Evolutionary conservation across 768 basidiomycete genomes (phyloP).

Genomic region (Tulasnella sp.): DNA sequence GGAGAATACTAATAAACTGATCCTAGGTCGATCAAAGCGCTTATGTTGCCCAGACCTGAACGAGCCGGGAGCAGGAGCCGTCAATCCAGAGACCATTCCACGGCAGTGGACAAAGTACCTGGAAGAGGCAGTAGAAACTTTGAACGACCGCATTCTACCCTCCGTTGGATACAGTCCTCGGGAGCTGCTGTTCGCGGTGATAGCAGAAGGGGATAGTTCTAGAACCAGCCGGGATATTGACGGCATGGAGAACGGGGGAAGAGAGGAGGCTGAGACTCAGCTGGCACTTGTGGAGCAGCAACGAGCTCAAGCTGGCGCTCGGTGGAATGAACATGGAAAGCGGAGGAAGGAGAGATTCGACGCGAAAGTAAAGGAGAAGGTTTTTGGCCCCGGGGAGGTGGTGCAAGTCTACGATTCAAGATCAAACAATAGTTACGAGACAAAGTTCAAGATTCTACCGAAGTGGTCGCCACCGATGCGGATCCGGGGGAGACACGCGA

Average conservation of each 20-base stretch:
- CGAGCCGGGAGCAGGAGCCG: conserved; percentile 20
- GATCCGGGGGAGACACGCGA: not conserved
- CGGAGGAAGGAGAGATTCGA: conserved; percentile 24
- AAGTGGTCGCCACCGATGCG: conserved; percentile 24
- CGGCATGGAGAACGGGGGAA: conserved; percentile 5
- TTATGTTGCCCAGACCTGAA: conserved; percentile 27
- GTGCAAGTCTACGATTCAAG: conserved; percentile 25
- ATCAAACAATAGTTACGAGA: conserved; percentile 23
- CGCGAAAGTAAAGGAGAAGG: conserved; percentile 19
- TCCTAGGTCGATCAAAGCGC: conserved; percentile 22
- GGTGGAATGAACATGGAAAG: conserved; percentile 19
- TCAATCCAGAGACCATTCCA: conserved; percentile 20
- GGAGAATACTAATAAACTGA: conserved; percentile 26
- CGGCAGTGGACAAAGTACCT: conserved; percentile 27
- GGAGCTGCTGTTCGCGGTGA: conserved; percentile 24
- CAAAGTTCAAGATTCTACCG: conserved; percentile 23
- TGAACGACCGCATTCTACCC: conserved; percentile 20
- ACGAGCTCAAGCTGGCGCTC: conserved; percentile 23
- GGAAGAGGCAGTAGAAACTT: conserved; percentile 19
- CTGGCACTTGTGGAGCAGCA: conserved; percentile 26
- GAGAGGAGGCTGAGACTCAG: conserved; percentile 15
- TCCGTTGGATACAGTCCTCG: conserved; percentile 22
- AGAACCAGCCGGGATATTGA: not conserved
- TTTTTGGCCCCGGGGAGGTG: conserved; percentile 23
- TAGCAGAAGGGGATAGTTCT: too few relatives aligned